Evolutionary conservation across 2,329 filamentous ascomycete species (phyloP).

Genomic region (Domatiomyces globalis): DNA sequence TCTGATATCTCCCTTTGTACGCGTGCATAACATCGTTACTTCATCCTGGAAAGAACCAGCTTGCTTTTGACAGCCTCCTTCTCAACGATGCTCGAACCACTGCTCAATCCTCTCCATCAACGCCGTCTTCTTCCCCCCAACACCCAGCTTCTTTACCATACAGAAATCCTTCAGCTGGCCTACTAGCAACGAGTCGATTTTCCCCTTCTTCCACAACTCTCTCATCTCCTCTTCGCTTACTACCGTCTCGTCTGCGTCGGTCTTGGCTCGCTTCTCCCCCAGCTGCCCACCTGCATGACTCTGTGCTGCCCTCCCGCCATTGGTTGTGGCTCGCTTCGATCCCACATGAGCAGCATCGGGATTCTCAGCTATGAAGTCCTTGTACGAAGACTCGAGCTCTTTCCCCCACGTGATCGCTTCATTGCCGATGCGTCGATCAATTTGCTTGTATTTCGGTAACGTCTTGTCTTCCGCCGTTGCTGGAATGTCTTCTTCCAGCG

Average conservation of each 20-base stretch:
- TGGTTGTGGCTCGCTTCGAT: constrained; percentile 30
- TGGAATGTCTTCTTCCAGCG: constrained; percentile 80
- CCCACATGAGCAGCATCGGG: constrained; percentile 30
- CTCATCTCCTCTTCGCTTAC: constrained; percentile 27
- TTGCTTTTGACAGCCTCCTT: not conserved
- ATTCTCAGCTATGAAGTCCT: constrained; percentile 28
- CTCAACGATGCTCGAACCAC: constrained; percentile 32
- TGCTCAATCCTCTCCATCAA: constrained; percentile 37
- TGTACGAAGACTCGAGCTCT: constrained; percentile 47
- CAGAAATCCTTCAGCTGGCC: constrained; percentile 35
- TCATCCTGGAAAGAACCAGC: constrained; percentile 1
- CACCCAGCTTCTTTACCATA: constrained; percentile 27
- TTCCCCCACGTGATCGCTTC: constrained; percentile 66
- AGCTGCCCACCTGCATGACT: constrained; percentile 3
- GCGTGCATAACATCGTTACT: not conserved
- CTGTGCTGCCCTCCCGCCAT: constrained; percentile 17
- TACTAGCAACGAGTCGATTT: constrained; percentile 35
- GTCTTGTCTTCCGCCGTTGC: constrained; percentile 64
- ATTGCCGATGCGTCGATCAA: constrained; percentile 71
- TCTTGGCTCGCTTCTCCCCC: constrained; percentile 39
- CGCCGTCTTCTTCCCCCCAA: constrained; percentile 36
- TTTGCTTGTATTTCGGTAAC: constrained; percentile 68
- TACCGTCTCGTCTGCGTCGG: constrained; percentile 18
- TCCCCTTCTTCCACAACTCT: constrained; percentile 28
- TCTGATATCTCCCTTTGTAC: not conserved